A percentile compares a stretch with the other conserved stretches of the same genome.
phyloP scores from a whole-genome alignment of 1,284 basidiomycete species.

The Porogramme epimiltina region DNA sequence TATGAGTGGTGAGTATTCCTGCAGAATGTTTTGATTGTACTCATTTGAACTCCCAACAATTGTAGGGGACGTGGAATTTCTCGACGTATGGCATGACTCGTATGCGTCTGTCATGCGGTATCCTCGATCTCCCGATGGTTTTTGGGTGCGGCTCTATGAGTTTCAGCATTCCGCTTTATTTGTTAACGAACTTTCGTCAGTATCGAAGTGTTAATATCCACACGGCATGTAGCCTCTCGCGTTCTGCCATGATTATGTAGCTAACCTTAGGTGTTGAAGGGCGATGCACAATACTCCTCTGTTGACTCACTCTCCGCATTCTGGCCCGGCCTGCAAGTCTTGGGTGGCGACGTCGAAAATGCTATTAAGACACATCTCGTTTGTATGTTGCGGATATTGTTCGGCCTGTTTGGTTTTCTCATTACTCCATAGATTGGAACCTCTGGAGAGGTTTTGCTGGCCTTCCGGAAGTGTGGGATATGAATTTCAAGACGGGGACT shows the following conservation, averaged over 20 bases:
- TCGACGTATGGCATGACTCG: slow-evolving; percentile 91
- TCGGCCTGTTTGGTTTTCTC: too few relatives aligned
- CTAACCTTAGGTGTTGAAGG: slow-evolving; percentile 34
- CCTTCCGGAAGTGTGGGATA: slow-evolving; percentile 89
- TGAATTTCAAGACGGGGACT: slow-evolving; percentile 70
- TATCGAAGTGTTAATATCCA: slow-evolving; percentile 81
- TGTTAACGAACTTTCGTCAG: slow-evolving; percentile 30
- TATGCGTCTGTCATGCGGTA: slow-evolving; percentile 90
- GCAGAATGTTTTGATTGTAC: not conserved
- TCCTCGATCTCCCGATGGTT: slow-evolving; percentile 79
- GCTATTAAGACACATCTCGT: slow-evolving; percentile 86
- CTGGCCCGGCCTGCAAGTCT: slow-evolving; percentile 87
- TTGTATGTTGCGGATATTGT: too few relatives aligned
- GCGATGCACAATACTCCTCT: slow-evolving; percentile 67
- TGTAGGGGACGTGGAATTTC: slow-evolving; percentile 82
- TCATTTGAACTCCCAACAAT: not conserved
- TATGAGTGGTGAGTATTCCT: slow-evolving; percentile 72
- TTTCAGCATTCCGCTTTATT: not conserved
- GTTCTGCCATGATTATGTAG: too few relatives aligned
- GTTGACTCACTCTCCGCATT: slow-evolving; percentile 88
- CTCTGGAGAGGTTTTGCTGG: slow-evolving; percentile 85
- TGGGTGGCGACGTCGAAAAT: slow-evolving; percentile 87
- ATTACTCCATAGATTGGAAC: slow-evolving; percentile 77
- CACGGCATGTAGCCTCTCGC: slow-evolving; percentile 34
- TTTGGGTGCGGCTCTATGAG: slow-evolving; percentile 64